Percentiles rank a stretch among this genome's conserved stretches.
Conservation (phyloP, 1,284 basidiomycete genomes). For the Pascua guehoae region DNA sequence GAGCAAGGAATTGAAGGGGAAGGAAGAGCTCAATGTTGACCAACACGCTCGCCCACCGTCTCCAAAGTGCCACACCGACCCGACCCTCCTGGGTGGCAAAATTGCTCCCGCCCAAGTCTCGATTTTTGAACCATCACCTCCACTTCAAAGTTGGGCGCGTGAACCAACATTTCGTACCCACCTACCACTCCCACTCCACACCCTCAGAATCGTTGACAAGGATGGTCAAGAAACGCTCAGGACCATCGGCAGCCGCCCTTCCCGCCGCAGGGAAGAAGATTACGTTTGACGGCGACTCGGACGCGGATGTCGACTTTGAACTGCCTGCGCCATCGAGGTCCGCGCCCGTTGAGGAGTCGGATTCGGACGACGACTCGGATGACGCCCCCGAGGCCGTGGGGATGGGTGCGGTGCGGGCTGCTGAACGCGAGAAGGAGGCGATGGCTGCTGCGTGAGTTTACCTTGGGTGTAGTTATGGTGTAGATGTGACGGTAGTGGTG, state of each 20-base stretch:
- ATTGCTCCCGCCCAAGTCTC: too few species aligned
- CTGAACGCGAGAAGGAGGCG: slow-evolving; percentile 3
- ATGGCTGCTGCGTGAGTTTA: slow-evolving; percentile 23
- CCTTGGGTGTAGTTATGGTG: too few species aligned
- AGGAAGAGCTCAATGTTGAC: too few species aligned
- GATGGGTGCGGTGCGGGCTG: slow-evolving; percentile 12
- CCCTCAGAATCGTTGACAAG: neutral
- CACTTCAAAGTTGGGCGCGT: too few species aligned
- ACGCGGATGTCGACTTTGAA: slow-evolving; percentile 1
- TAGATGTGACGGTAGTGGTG: too few species aligned
- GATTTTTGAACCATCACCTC: too few species aligned
- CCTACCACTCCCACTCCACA: neutral
- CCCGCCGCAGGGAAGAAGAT: slow-evolving; percentile 29
- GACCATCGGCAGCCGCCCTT: slow-evolving; percentile 13
- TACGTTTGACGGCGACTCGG: slow-evolving; percentile 25
- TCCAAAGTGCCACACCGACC: too few species aligned
- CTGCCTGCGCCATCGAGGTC: neutral
- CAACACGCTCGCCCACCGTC: too few species aligned
- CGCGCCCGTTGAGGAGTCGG: neutral
- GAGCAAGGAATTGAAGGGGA: too few species aligned
- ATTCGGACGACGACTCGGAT: slow-evolving; percentile 25
- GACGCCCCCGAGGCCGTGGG: slow-evolving; percentile 42
- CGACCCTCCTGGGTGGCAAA: too few species aligned
- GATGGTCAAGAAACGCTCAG: slow-evolving; percentile 19
- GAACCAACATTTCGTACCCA: too few species aligned